Evolutionary conservation across 2,329 filamentous ascomycete species (phyloP), one percentile per base, ranked within the genome.

Genomic region (Diplodia corticola): DNA sequence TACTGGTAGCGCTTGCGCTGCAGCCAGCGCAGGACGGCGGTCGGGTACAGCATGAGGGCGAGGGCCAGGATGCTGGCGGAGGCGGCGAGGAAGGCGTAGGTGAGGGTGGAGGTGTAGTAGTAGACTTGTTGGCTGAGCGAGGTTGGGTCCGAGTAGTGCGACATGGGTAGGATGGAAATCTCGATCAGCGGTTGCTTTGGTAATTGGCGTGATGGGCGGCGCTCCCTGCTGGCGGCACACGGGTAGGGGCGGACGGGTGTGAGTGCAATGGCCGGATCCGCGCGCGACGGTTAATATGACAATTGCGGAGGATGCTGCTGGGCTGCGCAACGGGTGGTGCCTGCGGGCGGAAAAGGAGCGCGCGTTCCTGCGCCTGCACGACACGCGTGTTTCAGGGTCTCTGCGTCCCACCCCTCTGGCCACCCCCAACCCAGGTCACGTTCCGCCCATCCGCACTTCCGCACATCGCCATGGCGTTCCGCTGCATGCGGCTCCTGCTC

Each of bases 1-100:
- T 98, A 93, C 83, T 98, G 95, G 84, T 98, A 97, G 78, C 93
- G 89, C 85, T 99, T 99, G 79, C 93, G 87, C 80, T 93, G 89
- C 71, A 98, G 85, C 92, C 93, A 97, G 78, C 89, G 89, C 70
- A 91, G 86, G 73, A 96, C 76, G 35, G 80, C 79, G 28, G 83
- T 81, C 12, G 85, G 79, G 68, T 81, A 81, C 46, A 82, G 74
- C 73, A 82, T 80, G 48, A 77, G 71, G 73, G 77, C 77, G 72
- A 81, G 68, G 73, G 80, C 72, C 65, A 78, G 74, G 65, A 76
- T 73, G 66, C 78, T 73, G 65, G 54, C 46, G 17, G 65, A 55
- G 61, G 72, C 70, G 68, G 72, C 67, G 57, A 78, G 71, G 67
- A 80, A 73, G 69, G 77, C 63, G 69, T 74, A 67, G 67, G 71